These are phyloP conservation scores for Plasmopara halstedii DNA, from an alignment of 352 stramenopile species.

Conservation along the genomic window DNA sequence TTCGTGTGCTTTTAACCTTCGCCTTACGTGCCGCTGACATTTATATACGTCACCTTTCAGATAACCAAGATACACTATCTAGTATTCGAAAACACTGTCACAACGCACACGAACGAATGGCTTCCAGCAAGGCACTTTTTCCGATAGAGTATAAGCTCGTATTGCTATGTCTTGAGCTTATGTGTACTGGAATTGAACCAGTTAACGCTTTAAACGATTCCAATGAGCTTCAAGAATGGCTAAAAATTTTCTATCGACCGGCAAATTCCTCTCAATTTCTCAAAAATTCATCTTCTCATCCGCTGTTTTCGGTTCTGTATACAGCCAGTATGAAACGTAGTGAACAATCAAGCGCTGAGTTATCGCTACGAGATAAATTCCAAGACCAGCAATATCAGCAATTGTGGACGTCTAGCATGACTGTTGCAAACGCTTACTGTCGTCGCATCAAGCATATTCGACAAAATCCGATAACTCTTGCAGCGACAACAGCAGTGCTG, in stretches of 20 bases:
- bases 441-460: slow-evolving; percentile 29
- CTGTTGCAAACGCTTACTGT: slow-evolving; percentile 38
- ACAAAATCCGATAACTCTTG: slow-evolving; percentile 31
- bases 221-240: slow-evolving; percentile 31
- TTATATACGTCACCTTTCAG: slow-evolving; percentile 11
- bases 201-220: slow-evolving; percentile 22
- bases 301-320: slow-evolving; percentile 46
- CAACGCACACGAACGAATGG: slow-evolving; percentile 24
- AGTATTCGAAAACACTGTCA: slow-evolving; percentile 25
- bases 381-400: slow-evolving; percentile 23
- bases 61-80: slow-evolving; percentile 7
- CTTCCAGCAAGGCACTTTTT: slow-evolving; percentile 36
- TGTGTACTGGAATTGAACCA: slow-evolving; percentile 25
- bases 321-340: slow-evolving; percentile 5
- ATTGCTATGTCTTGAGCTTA: slow-evolving; percentile 32
- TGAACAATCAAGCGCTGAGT: neutral
- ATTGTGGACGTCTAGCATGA: slow-evolving; percentile 31
- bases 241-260: slow-evolving; percentile 65
- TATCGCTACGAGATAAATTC: slow-evolving; percentile 23
- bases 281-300: slow-evolving; percentile 44
- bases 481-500: slow-evolving; percentile 24
- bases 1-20: slow-evolving; percentile 31
- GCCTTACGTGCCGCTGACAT: slow-evolving; percentile 29
- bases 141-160: slow-evolving; percentile 61
- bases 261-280: slow-evolving; percentile 48